Percentiles rank a stretch among this genome's conserved stretches.
Conservation (phyloP, 768 basidiomycete species). For the Tylopilus subfusipes region DNA sequence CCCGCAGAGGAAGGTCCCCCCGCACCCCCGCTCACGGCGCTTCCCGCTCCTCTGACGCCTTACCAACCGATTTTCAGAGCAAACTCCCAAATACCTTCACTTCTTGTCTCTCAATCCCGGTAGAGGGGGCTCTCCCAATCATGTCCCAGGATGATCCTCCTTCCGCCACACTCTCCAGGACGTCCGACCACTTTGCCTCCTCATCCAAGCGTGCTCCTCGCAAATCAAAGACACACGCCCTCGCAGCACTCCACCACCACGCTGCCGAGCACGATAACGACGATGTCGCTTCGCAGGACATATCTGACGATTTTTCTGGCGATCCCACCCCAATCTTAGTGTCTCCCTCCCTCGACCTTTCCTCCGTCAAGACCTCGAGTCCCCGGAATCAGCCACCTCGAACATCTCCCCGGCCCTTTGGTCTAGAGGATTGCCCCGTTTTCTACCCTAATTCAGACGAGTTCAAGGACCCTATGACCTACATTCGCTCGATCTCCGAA, state of each 20-base stretch:
- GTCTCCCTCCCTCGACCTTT: conserved; percentile 60
- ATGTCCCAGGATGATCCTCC: conserved; percentile 43
- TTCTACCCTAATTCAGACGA: conserved; percentile 89
- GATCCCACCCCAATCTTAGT: conserved; percentile 59
- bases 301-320: conserved; percentile 44
- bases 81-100: conserved; percentile 47
- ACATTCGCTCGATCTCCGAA: conserved; percentile 78
- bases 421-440: conserved; percentile 82
- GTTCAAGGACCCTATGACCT: conserved; percentile 91
- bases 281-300: conserved; percentile 40
- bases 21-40: conserved; percentile 47
- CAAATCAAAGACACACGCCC: conserved; percentile 87
- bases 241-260: conserved; percentile 72
- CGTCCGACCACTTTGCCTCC: conserved; percentile 36
- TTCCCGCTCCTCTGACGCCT: conserved; percentile 40
- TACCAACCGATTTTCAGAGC: conserved; percentile 51
- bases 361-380: conserved; percentile 64
- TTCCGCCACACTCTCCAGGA: conserved; percentile 32
- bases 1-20: conserved; percentile 62
- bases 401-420: conserved; percentile 67
- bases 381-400: conserved; percentile 41
- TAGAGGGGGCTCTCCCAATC: conserved; percentile 70
- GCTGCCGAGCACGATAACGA: conserved; percentile 53
- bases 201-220: conserved; percentile 72
- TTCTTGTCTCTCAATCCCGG: conserved; percentile 71